Evolutionary conservation across 1,139 yeast species (phyloP), one percentile per base, ranked within the genome.

Genomic region (Geotrichum fermentans): DNA sequence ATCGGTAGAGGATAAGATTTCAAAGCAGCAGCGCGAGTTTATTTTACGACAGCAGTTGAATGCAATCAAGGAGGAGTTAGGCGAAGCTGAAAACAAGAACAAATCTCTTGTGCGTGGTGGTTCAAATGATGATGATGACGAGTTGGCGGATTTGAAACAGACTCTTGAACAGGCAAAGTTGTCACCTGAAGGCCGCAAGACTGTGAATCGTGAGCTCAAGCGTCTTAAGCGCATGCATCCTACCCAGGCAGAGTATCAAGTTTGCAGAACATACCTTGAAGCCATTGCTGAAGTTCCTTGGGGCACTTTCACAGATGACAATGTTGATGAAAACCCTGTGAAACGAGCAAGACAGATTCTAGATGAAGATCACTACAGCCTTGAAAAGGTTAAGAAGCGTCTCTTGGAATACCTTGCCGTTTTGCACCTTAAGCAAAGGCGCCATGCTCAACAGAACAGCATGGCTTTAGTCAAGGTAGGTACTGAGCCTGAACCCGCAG

Each of bases 341-440:
- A 64, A 59, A 1, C 66, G 65, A 11, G 95, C 95, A 0, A 74
- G 75, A 51, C 64, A 67, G 17, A 80, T 81, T 53, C 70, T 90
- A 37, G 88, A 89, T 62, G 74, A 73, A 30, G 96, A 88, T 58
- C 97, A 90, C 67, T 86, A 80, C 63, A 97, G 97, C 0, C 73
- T 90, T 62, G 79, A 80, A 51, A 80, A 82, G 55, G 95, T 88
- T 45, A 90, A 90, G 65, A 83, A 78, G 58, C 74, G 97, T 49
- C 74, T 90, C 49, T 67, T 89, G 42, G 96, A 90, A 63, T 88
- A 87, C 61, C 70, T 87, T 45, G 89, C 92, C 8, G 90, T 88
- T 11, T 69, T 86, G 58, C 83, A 85, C 56, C 71, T 87, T 37
- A 77, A 82, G 49, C 47, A 41, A 36, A 42, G 40, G 34, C 37